Conservation (phyloP, 169 alveolate genomes). For the Babesia ovis region DNA sequence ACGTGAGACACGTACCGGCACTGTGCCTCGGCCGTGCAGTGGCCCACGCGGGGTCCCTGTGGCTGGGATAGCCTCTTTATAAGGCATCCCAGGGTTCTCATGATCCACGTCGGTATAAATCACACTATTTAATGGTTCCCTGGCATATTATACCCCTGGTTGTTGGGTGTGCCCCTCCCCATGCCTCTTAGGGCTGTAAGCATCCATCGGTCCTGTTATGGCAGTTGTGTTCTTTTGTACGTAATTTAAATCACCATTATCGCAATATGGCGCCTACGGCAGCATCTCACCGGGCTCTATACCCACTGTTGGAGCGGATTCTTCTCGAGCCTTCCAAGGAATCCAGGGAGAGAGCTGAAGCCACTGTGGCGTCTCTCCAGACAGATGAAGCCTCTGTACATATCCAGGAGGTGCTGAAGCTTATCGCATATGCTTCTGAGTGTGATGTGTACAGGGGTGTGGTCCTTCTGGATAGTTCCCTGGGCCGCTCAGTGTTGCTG, state of each 20-base stretch:
- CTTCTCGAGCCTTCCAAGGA: constrained; percentile 51
- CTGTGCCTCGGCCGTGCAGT: constrained; percentile 13
- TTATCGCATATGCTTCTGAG: constrained; percentile 22
- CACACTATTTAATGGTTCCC: too few relatives aligned
- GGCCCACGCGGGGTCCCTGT: constrained; percentile 1
- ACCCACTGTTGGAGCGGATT: constrained; percentile 26
- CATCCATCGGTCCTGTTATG: too few relatives aligned
- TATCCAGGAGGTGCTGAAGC: background rate
- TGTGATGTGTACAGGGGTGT: constrained; percentile 52
- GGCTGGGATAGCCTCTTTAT: background rate
- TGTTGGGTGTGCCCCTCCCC: background rate
- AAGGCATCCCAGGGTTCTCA: background rate
- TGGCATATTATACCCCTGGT: background rate
- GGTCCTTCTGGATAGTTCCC: constrained; percentile 22
- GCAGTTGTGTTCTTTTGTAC: too few relatives aligned
- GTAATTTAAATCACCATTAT: background rate
- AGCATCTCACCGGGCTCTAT: background rate
- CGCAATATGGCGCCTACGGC: background rate
- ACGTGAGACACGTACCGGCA: constrained; percentile 70
- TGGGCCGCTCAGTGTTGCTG: constrained; percentile 23
- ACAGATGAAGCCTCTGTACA: background rate
- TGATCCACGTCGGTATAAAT: background rate
- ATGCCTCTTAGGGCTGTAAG: too few relatives aligned
- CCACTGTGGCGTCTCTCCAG: background rate
- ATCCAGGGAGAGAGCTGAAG: background rate